Evolutionary conservation across 2,329 filamentous ascomycete genomes (phyloP).

Genomic region (Tolypocladium album): DNA sequence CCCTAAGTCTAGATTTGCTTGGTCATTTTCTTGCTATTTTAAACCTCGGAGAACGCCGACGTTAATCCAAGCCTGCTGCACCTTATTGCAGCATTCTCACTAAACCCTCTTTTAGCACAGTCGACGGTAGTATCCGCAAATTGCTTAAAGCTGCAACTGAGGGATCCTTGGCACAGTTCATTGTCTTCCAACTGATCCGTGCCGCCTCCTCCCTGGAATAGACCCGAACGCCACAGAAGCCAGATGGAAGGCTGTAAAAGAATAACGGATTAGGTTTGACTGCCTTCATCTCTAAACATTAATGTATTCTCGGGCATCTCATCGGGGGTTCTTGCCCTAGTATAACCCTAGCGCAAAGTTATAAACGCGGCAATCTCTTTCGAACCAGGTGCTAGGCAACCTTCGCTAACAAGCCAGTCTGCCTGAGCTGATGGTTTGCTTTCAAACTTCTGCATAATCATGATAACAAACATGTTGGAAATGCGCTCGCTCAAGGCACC

Average conservation of each 20-base stretch:
- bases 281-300: conserved; percentile 36
- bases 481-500: conserved; percentile 49
- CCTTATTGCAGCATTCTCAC: conserved; percentile 27
- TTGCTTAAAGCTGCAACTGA: conserved; percentile 32
- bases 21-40: too few species aligned
- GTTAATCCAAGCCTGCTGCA: conserved; percentile 35
- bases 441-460: conserved; percentile 43
- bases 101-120: conserved; percentile 31
- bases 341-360: conserved; percentile 8
- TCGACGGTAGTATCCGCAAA: conserved; percentile 38
- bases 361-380: conserved; percentile 38
- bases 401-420: conserved; percentile 45
- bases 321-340: conserved; percentile 39
- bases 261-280: conserved; percentile 45
- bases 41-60: conserved; percentile 26
- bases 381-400: conserved; percentile 36
- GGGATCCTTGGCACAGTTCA: conserved; percentile 31
- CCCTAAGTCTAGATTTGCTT: too few species aligned
- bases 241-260: conserved; percentile 45
- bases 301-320: conserved; percentile 32
- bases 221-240: conserved; percentile 36
- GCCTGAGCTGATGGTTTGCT: conserved; percentile 31
- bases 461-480: conserved; percentile 45
- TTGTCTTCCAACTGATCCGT: conserved; percentile 40
- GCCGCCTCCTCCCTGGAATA: conserved; percentile 43